Conservation (phyloP, 169 alveolate species). For the Eimeria mitis region DNA sequence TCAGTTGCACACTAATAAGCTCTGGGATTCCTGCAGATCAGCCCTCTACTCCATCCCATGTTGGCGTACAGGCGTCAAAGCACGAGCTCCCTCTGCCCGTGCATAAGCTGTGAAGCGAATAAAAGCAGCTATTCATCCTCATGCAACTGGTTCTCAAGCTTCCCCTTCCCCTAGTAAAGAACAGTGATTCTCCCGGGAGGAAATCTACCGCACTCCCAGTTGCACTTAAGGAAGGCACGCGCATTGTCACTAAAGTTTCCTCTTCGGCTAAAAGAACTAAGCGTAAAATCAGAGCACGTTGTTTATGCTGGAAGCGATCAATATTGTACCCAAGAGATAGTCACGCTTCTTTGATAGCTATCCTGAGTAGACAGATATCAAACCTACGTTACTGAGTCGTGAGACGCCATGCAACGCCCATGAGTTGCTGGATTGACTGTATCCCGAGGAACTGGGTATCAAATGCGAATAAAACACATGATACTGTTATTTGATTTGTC, state of each 20-base stretch:
- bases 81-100: background rate
- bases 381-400: background rate
- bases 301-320: background rate
- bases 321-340: background rate
- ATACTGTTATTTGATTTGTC: background rate
- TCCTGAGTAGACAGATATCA: background rate
- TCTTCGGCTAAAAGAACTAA: no score
- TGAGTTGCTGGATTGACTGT: background rate
- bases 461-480: background rate
- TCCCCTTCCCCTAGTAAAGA: background rate
- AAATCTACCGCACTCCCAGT: background rate
- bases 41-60: background rate
- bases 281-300: no score
- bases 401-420: background rate
- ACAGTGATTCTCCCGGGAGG: background rate
- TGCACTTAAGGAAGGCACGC: background rate
- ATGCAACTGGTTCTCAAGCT: background rate
- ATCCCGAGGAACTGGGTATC: background rate
- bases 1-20: background rate
- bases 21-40: background rate
- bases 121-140: background rate
- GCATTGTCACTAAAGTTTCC: background rate
- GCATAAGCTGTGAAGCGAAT: background rate
- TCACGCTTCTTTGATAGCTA: background rate
- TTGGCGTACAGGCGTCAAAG: background rate